Evolutionary conservation across 208 protist genomes (phyloP), one percentile per base, ranked within the genome.

Genomic region (Acanthamoeba royreba): DNA sequence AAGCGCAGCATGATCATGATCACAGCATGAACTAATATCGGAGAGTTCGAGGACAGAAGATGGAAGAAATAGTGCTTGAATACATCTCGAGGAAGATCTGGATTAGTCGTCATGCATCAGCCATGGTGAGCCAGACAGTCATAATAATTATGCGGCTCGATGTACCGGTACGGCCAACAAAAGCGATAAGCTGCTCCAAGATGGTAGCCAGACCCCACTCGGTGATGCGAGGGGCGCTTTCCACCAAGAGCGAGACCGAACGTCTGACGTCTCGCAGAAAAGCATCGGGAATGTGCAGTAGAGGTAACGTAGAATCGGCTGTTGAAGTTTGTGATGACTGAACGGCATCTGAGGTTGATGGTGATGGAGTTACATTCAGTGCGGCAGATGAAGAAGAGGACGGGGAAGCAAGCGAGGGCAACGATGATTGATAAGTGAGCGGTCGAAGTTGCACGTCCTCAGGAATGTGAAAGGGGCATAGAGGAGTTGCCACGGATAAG

Each of bases 51-150:
- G 85, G 35, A 72, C 19, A 72, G 31, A 25, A 49, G 72, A 42
- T 46, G 55, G 11, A 91, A 72, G 55, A 91, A 91, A 42, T 91
- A 49, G 85, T 91, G 85, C 85, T 91, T 91, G 85, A 91, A 91
- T 28, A 91, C 85, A n/a, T 91, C 85, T 5, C 55, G 33, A 17
- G 85, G 35, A 7, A 91, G 85, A 38, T 91, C 55, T 72, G 52
- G 11, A 19, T 47, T 1, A 8, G 17, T 33, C 53, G 31, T 0
- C 22, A 72, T 35, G 61, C 4, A 72, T 4, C 9, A 58, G 25
- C 15, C 2, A 58, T n/a, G 2, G 52, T 25, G n/a, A 31, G 5
- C n/a, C 31, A 38, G 25, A 4, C 15, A 58, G 25, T 4, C 15
- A 58, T 58, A 58, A 58, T n/a, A 4, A 0, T n/a, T 4, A 3